phyloP scores from a whole-genome alignment of 208 protist species.

The Crithidia mellificae region DNA sequence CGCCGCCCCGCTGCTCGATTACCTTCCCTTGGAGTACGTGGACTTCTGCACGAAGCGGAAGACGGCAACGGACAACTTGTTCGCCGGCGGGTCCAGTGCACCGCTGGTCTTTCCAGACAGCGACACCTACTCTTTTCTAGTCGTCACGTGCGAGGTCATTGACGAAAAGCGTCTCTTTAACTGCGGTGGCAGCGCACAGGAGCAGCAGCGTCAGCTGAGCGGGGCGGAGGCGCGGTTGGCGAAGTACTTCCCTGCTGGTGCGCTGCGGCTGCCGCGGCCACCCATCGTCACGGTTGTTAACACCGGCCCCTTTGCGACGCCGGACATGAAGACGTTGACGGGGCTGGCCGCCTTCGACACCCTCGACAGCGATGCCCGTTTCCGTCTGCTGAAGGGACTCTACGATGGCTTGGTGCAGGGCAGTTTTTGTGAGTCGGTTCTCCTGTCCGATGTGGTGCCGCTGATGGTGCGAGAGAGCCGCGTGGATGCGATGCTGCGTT shows the following conservation, averaged over 20 bases:
- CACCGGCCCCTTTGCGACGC: constrained; percentile 49
- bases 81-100: neutral
- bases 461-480: constrained; percentile 47
- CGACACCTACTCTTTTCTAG: constrained; percentile 59
- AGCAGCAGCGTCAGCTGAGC: constrained; percentile 31
- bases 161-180: constrained; percentile 36
- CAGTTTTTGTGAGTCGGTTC: constrained; percentile 39
- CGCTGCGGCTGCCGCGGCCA: constrained; percentile 32
- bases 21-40: constrained; percentile 49
- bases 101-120: constrained; percentile 50
- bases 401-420: constrained; percentile 38
- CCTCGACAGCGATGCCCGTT: constrained; percentile 37
- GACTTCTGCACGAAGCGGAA: constrained; percentile 16
- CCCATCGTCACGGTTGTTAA: constrained; percentile 30
- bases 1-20: constrained; percentile 56
- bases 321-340: constrained; percentile 38
- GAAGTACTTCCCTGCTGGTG: constrained; percentile 41
- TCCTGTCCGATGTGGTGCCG: constrained; percentile 47
- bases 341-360: constrained; percentile 41
- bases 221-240: constrained; percentile 31
- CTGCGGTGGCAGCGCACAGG: constrained; percentile 29
- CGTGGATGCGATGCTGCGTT: constrained; percentile 46
- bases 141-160: constrained; percentile 48
- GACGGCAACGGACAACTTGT: constrained; percentile 11
- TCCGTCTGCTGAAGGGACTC: constrained; percentile 41